Percentiles rank a stretch among this genome's conserved stretches.
These are phyloP conservation scores for Colletotrichum sp. DNA, from an alignment of 2,329 filamentous ascomycete species.

Conservation along the genomic window DNA sequence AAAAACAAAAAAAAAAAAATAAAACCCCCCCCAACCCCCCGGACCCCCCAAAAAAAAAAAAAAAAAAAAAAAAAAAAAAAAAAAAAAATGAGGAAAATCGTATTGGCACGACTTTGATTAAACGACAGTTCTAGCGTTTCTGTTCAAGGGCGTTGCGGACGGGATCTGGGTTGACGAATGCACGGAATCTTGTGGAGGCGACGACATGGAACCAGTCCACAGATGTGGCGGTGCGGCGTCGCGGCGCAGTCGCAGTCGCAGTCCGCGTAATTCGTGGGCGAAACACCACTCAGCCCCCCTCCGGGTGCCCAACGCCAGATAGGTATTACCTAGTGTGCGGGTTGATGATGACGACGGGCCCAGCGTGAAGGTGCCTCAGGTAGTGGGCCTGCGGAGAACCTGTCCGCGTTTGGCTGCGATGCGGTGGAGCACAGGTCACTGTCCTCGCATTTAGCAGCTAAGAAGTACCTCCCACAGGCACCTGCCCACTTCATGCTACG, in stretches of 20 bases:
- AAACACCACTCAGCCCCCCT: slow-evolving; percentile 7
- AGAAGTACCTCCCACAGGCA: background rate
- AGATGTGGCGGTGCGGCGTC: background rate
- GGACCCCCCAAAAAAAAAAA: too few species aligned
- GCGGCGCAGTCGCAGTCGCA: background rate
- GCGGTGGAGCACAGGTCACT: background rate
- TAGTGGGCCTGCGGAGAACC: background rate
- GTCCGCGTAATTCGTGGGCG: slow-evolving; percentile 16
- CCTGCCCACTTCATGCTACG: background rate
- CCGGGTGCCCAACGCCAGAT: background rate
- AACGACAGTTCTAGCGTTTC: background rate
- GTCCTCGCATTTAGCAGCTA: background rate
- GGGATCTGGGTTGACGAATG: background rate
- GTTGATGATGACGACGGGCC: slow-evolving; percentile 9
- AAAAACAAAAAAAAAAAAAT: background rate
- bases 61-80: background rate
- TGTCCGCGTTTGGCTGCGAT: background rate
- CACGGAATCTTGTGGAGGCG: background rate
- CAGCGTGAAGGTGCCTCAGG: background rate
- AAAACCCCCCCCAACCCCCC: background rate
- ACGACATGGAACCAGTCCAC: background rate
- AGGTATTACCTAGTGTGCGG: background rate
- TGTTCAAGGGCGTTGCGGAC: background rate
- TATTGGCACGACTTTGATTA: background rate
- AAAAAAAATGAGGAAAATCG: background rate